A percentile compares a stretch with the other conserved stretches of the same genome.
These are phyloP conservation scores for Zarea fungicola DNA, from an alignment of 2,329 filamentous ascomycete species.

Conservation along the genomic window DNA sequence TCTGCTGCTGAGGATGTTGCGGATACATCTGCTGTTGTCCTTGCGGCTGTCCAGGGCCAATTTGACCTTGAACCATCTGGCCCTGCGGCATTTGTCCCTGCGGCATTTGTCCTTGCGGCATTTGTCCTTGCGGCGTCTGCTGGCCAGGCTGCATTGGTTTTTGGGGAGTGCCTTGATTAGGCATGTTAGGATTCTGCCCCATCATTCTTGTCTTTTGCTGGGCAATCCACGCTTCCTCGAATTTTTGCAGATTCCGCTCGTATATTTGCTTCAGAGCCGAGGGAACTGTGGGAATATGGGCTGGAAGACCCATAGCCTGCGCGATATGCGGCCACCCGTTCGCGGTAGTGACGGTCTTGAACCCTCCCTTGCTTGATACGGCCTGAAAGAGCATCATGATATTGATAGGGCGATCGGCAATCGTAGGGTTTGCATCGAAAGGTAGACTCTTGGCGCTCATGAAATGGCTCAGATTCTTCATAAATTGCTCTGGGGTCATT, in stretches of 20 bases:
- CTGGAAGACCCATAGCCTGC: conserved; percentile 56
- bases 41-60: conserved; percentile 23
- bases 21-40: conserved; percentile 22
- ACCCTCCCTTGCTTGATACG: conserved; percentile 71
- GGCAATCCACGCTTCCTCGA: conserved; percentile 64
- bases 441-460: conserved; percentile 70
- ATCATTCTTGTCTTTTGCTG: conserved; percentile 51
- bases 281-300: conserved; percentile 61
- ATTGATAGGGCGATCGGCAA: conserved; percentile 69
- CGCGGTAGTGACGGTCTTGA: conserved; percentile 62
- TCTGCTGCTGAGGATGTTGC: conserved; percentile 34
- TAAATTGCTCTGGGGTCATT: conserved; percentile 61
- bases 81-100: conserved; percentile 20
- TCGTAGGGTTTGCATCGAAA: conserved; percentile 67
- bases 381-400: conserved; percentile 72
- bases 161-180: conserved; percentile 20
- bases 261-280: conserved; percentile 69
- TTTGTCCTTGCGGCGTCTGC: conserved; percentile 31
- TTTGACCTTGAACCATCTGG: conserved; percentile 22
- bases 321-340: conserved; percentile 73
- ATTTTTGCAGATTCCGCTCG: conserved; percentile 68
- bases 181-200: conserved; percentile 41
- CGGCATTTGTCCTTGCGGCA: conserved; percentile 28
- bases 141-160: conserved; percentile 37
- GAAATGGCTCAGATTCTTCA: conserved; percentile 71